Percentiles rank a stretch among this genome's conserved stretches.
phyloP scores from a whole-genome alignment of 371 early-diverging fungal genomes.

The Neoconidiobolus thromboides region DNA sequence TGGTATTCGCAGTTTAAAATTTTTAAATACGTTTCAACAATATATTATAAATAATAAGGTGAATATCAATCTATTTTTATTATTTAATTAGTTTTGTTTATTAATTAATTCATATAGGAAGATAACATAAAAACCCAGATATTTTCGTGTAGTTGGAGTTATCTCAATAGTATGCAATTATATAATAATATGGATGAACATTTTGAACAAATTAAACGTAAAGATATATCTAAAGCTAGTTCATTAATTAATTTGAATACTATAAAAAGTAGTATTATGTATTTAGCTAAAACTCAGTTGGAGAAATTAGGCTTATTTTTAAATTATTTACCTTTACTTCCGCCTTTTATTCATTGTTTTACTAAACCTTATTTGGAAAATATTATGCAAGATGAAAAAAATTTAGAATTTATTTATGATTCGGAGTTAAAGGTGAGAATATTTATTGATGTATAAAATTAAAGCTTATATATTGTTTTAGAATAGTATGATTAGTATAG shows the following conservation, averaged over 20 bases:
- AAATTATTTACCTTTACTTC: constrained; percentile 24
- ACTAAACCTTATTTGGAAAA: neutral
- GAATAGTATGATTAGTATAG: neutral
- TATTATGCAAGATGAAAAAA: too few species aligned
- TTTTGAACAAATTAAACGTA: constrained; percentile 32
- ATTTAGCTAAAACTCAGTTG: constrained; percentile 52
- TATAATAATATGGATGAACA: constrained; percentile 41
- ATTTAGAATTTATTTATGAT: too few species aligned
- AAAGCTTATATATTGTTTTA: too few species aligned
- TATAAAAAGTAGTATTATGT: constrained; percentile 53
- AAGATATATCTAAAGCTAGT: constrained; percentile 17
- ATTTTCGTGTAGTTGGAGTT: constrained; percentile 49
- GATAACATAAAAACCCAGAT: constrained; percentile 16
- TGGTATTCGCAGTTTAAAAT: too few species aligned
- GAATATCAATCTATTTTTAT: too few species aligned
- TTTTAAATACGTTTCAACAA: too few species aligned
- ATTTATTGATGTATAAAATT: too few species aligned
- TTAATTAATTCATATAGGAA: constrained; percentile 9
- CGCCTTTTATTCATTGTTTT: constrained; percentile 19
- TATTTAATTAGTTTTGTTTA: too few species aligned
- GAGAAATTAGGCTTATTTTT: constrained; percentile 47
- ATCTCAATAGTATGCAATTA: constrained; percentile 44
- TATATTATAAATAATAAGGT: too few species aligned
- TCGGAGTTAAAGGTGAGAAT: too few species aligned
- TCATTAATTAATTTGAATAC: constrained; percentile 36